Evolutionary conservation across 2,329 filamentous ascomycete species (phyloP).

Genomic region (Acrocalymma vagum): DNA sequence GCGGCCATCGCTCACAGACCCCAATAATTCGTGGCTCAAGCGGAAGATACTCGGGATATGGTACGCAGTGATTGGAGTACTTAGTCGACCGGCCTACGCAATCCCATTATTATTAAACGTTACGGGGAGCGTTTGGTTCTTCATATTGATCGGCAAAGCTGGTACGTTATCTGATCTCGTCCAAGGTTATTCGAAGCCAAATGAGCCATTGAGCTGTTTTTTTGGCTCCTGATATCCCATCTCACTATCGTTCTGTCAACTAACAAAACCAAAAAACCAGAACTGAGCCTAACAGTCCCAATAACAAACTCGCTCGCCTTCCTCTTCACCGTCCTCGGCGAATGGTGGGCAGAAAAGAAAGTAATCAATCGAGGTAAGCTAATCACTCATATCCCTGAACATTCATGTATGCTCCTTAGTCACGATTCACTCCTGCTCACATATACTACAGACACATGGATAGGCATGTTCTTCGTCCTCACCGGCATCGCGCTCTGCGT

Average conservation of each 20-base stretch:
- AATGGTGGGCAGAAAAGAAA: slow-evolving; percentile 94
- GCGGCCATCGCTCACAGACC: slow-evolving; percentile 41
- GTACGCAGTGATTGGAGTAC: slow-evolving; percentile 79
- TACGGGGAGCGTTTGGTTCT: slow-evolving; percentile 96
- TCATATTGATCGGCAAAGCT: slow-evolving; percentile 89
- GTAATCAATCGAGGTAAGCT: slow-evolving; percentile 80
- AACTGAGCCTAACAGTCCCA: slow-evolving; percentile 90
- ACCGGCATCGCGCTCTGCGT: slow-evolving; percentile 86
- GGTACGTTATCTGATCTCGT: slow-evolving; percentile 68
- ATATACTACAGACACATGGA: slow-evolving; percentile 72
- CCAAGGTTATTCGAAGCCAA: neutral
- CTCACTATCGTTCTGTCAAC: too few relatives aligned
- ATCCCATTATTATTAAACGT: slow-evolving; percentile 86
- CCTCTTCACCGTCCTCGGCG: slow-evolving; percentile 92
- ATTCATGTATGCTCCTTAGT: too few relatives aligned
- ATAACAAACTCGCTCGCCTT: slow-evolving; percentile 96
- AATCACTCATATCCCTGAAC: too few relatives aligned
- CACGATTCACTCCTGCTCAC: neutral
- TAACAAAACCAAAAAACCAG: slow-evolving; percentile 54
- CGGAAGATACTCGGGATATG: slow-evolving; percentile 70
- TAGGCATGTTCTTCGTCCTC: slow-evolving; percentile 82
- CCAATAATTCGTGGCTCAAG: slow-evolving; percentile 66
- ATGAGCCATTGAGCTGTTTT: neutral
- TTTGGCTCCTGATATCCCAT: too few relatives aligned
- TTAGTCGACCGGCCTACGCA: slow-evolving; percentile 84